Conservation (phyloP, 768 basidiomycete genomes). For the Macrocybe gigantea region DNA sequence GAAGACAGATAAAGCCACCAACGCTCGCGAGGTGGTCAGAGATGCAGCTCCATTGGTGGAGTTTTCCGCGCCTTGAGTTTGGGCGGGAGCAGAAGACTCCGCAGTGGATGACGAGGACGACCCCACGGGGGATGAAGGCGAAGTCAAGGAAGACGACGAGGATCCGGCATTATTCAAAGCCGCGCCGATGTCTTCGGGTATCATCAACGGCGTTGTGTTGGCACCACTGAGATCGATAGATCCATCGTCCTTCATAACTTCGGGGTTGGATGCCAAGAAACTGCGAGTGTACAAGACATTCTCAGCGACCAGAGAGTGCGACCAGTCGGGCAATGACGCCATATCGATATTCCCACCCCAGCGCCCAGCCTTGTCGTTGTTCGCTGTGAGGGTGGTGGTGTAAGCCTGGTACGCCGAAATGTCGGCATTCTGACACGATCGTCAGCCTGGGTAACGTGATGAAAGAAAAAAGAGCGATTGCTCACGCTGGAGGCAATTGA, state of each 20-base stretch:
- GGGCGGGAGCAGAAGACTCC: constrained; percentile 17
- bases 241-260: constrained; percentile 45
- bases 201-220: constrained; percentile 42
- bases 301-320: constrained; percentile 42
- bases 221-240: constrained; percentile 40
- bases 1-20: constrained; percentile 43
- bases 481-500: constrained; percentile 38
- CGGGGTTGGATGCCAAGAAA: constrained; percentile 43
- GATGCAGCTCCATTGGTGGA: constrained; percentile 40
- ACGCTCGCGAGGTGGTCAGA: constrained; percentile 39
- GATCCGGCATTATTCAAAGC: constrained; percentile 33
- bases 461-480: neutral
- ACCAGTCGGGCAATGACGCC: constrained; percentile 45
- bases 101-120: constrained; percentile 14
- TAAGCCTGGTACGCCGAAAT: constrained; percentile 52
- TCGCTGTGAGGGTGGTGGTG: constrained; percentile 39
- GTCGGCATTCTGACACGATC: constrained; percentile 38
- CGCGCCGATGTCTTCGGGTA: constrained; percentile 52
- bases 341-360: constrained; percentile 69
- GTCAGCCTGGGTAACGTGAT: constrained; percentile 1
- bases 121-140: constrained; percentile 17
- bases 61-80: constrained; percentile 12
- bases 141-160: constrained; percentile 15
- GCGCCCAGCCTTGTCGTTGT: constrained; percentile 37
- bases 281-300: constrained; percentile 50